Conservation (phyloP, 2,329 filamentous ascomycete genomes). For the Fusarium sp. region DNA sequence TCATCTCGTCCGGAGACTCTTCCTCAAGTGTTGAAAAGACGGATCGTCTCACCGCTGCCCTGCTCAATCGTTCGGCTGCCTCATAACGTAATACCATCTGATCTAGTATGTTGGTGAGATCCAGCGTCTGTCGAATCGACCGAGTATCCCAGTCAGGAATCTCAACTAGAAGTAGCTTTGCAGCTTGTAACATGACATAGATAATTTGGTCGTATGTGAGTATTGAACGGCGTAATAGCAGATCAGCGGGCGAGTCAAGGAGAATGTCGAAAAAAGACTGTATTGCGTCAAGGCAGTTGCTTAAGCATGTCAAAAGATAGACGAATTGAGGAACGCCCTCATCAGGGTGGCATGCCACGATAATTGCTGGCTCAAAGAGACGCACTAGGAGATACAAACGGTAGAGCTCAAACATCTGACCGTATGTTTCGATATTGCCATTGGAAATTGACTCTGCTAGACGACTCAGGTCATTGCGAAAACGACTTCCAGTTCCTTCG, state of each 20-base stretch:
- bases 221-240: slow-evolving; percentile 27
- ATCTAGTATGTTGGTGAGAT: slow-evolving; percentile 26
- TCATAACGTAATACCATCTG: slow-evolving; percentile 14
- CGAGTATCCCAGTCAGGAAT: slow-evolving; percentile 36
- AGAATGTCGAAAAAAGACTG: slow-evolving; percentile 47
- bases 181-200: slow-evolving; percentile 38
- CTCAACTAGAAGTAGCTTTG: slow-evolving; percentile 36
- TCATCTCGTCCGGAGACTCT: slow-evolving; percentile 9
- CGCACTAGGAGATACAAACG: slow-evolving; percentile 50
- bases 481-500: slow-evolving; percentile 45
- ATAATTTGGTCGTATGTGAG: slow-evolving; percentile 32
- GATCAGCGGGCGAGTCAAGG: slow-evolving; percentile 42
- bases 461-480: slow-evolving; percentile 47
- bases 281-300: slow-evolving; percentile 48
- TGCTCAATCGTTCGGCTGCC: slow-evolving; percentile 12
- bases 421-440: slow-evolving; percentile 2
- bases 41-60: slow-evolving; percentile 14
- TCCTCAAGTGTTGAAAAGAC: slow-evolving; percentile 15
- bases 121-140: slow-evolving; percentile 29
- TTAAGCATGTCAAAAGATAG: slow-evolving; percentile 47
- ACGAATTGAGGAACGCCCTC: slow-evolving; percentile 39
- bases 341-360: slow-evolving; percentile 40
- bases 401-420: slow-evolving; percentile 41
- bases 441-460: slow-evolving; percentile 43
- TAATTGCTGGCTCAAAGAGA: slow-evolving; percentile 52